phyloP scores from a whole-genome alignment of 1,139 yeast genomes.

The Blastobotrys arbuscula region DNA sequence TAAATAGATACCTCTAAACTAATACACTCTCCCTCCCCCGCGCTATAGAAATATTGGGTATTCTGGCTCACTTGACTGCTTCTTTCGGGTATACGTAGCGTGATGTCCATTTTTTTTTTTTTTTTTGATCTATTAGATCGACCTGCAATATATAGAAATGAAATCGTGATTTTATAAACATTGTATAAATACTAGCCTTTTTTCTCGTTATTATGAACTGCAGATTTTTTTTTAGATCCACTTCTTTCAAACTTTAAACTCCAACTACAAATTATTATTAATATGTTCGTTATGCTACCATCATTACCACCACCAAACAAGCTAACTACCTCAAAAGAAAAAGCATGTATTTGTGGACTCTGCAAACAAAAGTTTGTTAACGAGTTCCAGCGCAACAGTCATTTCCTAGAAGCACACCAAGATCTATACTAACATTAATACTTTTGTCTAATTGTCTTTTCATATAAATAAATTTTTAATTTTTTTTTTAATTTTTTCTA shows the following conservation, averaged over 20 bases:
- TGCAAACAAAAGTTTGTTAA: not conserved
- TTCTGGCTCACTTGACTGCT: too few species aligned
- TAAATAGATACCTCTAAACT: too few species aligned
- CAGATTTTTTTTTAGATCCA: not conserved
- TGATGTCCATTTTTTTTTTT: too few species aligned
- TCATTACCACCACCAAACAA: not conserved
- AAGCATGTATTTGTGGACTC: not conserved
- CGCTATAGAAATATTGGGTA: too few species aligned
- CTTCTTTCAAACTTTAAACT: not conserved
- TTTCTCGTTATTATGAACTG: not conserved
- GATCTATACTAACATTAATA: not conserved
- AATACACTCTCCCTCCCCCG: too few species aligned
- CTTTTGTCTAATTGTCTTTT: not conserved
- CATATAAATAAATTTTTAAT: constrained; percentile 3
- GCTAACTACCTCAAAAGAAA: not conserved
- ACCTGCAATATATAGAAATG: too few species aligned
- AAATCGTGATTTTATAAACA: too few species aligned
- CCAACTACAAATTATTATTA: not conserved
- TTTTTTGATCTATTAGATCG: too few species aligned
- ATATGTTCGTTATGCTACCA: too few species aligned
- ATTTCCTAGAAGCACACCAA: not conserved
- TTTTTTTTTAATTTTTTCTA: too few species aligned
- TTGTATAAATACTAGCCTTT: too few species aligned
- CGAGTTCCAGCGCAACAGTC: constrained; percentile 1
- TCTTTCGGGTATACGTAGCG: too few species aligned